phyloP scores from a whole-genome alignment of 192 early-diverging fungal species.

The Backusella westeae region DNA sequence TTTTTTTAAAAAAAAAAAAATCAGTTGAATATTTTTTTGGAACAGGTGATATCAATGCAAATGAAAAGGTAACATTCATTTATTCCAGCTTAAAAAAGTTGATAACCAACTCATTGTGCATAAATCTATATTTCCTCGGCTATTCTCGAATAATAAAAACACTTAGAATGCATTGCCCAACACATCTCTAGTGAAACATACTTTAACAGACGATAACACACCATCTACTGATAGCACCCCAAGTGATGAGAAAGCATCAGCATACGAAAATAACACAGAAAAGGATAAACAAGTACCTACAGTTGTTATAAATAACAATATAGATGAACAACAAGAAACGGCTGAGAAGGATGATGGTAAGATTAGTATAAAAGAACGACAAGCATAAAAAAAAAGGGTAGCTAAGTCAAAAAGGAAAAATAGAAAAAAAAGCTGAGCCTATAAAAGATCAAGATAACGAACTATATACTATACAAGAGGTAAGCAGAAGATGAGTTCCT shows the following conservation, averaged over 20 bases:
- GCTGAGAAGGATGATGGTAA: not conserved
- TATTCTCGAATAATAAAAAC: too few species aligned
- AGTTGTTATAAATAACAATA: not conserved
- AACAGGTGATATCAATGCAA: slow-evolving; percentile 92
- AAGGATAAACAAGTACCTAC: not conserved
- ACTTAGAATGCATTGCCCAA: not conserved
- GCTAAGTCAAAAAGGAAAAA: not conserved
- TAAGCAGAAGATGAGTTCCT: not conserved
- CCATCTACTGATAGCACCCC: not conserved
- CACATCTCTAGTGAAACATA: not conserved
- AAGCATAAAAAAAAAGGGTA: slow-evolving; percentile 1
- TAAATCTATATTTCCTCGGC: not conserved
- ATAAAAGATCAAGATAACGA: slow-evolving; percentile 61
- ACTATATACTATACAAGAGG: slow-evolving; percentile 46
- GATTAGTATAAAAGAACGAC: not conserved
- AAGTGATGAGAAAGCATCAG: not conserved
- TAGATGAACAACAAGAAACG: not conserved
- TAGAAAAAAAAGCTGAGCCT: slow-evolving; percentile 2
- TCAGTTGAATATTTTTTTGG: slow-evolving; percentile 91
- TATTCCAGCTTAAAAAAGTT: too few species aligned
- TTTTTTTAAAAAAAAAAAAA: not conserved
- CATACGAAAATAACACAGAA: not conserved
- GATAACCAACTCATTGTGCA: too few species aligned
- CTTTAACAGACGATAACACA: not conserved
- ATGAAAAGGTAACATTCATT: not conserved